These are phyloP conservation scores for Metschnikowia kunwiensis DNA, from an alignment of 805 yeast species.

Conservation along the genomic window DNA sequence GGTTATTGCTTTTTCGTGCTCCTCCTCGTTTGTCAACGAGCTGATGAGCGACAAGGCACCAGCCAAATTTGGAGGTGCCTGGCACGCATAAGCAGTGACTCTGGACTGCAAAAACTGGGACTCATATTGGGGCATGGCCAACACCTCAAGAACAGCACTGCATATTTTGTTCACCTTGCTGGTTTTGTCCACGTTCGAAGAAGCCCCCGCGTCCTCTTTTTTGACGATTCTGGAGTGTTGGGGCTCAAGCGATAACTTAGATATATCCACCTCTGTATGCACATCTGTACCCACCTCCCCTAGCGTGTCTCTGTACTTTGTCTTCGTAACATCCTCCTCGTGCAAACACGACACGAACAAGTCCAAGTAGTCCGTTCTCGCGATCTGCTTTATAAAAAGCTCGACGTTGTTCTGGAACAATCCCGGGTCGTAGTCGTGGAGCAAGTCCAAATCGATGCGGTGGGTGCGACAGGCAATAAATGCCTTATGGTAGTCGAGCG, in stretches of 20 bases:
- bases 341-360: conserved; percentile 80
- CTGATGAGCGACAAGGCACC: conserved; percentile 70
- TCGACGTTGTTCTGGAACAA: conserved; percentile 63
- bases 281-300: conserved; percentile 4
- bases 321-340: conserved; percentile 78
- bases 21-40: conserved; percentile 43
- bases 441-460: conserved; percentile 83
- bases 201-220: too few relatives aligned
- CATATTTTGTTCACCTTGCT: conserved; percentile 78
- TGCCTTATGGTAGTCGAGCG: conserved; percentile 63
- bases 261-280: conserved; percentile 4
- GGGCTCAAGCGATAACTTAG: conserved; percentile 7
- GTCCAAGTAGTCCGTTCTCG: conserved; percentile 73
- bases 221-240: neutral
- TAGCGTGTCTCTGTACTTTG: conserved; percentile 77
- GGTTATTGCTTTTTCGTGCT: conserved; percentile 58
- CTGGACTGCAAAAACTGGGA: conserved; percentile 67
- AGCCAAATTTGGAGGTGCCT: conserved; percentile 78
- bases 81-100: conserved; percentile 89
- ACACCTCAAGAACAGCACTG: conserved; percentile 58
- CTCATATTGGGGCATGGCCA: conserved; percentile 50
- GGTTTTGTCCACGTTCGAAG: conserved; percentile 17
- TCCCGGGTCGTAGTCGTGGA: conserved; percentile 82
- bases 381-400: conserved; percentile 65
- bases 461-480: conserved; percentile 83